Conservation (phyloP, 2,329 filamentous ascomycete genomes). For the Nemania sp. region DNA sequence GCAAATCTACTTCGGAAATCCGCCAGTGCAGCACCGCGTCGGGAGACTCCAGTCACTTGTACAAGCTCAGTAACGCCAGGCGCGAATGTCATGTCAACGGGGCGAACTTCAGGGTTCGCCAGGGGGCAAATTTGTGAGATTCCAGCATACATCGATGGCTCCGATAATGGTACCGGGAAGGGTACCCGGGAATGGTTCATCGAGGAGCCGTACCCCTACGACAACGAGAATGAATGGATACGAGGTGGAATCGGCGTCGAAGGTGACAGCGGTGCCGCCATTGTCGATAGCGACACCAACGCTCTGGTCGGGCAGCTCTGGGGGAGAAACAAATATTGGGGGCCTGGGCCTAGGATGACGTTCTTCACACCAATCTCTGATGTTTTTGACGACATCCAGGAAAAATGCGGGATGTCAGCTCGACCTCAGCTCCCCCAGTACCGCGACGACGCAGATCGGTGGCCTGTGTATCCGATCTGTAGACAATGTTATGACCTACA, state of each 20-base stretch:
- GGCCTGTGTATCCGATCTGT: constrained; percentile 56
- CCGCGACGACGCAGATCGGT: constrained; percentile 56
- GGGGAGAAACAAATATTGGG: constrained; percentile 59
- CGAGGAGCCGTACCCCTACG: constrained; percentile 55
- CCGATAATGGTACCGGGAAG: constrained; percentile 56
- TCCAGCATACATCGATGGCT: constrained; percentile 57
- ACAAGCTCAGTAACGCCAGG: constrained; percentile 53
- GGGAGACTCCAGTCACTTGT: constrained; percentile 51
- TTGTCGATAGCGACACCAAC: constrained; percentile 57
- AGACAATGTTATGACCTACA: constrained; percentile 57
- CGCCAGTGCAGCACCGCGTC: constrained; percentile 52
- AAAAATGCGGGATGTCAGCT: constrained; percentile 56
- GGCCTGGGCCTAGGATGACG: constrained; percentile 55
- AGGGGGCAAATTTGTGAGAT: constrained; percentile 58
- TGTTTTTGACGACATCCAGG: constrained; percentile 60
- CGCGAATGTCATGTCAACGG: constrained; percentile 55
- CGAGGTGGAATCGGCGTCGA: constrained; percentile 59
- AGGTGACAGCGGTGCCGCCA: constrained; percentile 59
- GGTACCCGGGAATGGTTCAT: constrained; percentile 61
- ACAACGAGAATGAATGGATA: constrained; percentile 59
- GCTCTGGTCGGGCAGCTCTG: constrained; percentile 58
- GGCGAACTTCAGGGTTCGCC: constrained; percentile 59
- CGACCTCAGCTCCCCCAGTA: constrained; percentile 57
- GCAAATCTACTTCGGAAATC: constrained; percentile 59
- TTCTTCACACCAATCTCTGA: constrained; percentile 60